Evolutionary conservation across 2,329 filamentous ascomycete genomes (phyloP).

Genomic region (Daldinia sp.): DNA sequence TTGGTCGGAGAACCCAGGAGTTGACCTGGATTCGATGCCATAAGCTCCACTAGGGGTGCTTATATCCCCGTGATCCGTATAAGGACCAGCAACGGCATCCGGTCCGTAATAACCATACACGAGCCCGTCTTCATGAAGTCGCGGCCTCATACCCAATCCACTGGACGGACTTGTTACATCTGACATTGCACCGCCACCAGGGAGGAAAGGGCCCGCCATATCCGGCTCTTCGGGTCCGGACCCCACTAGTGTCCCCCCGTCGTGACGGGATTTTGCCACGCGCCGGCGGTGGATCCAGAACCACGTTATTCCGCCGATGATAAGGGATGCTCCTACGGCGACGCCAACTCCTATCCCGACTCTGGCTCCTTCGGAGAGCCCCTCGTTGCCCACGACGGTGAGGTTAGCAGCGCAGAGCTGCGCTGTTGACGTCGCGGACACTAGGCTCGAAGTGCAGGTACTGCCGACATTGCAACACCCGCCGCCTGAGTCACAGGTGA

Average conservation of each 20-base stretch:
- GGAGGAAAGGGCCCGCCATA: slow-evolving; percentile 29
- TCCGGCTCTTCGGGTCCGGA: slow-evolving; percentile 15
- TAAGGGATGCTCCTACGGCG: slow-evolving; percentile 57
- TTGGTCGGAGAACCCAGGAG: slow-evolving; percentile 50
- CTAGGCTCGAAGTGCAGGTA: slow-evolving; percentile 46
- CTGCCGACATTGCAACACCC: slow-evolving; percentile 64
- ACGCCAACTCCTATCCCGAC: slow-evolving; percentile 69
- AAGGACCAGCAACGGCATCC: slow-evolving; percentile 60
- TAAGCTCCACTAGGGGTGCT: slow-evolving; percentile 17
- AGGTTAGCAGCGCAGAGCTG: slow-evolving; percentile 52
- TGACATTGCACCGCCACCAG: slow-evolving; percentile 50
- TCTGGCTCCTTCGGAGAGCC: slow-evolving; percentile 63
- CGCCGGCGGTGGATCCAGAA: slow-evolving; percentile 59
- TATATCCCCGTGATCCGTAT: slow-evolving; percentile 53
- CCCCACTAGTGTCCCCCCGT: slow-evolving; percentile 10
- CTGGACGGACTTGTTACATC: slow-evolving; percentile 49
- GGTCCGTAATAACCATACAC: slow-evolving; percentile 61
- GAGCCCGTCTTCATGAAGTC: slow-evolving; percentile 47
- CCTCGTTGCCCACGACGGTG: slow-evolving; percentile 41
- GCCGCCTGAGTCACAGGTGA: slow-evolving; percentile 58
- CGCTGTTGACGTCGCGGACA: slow-evolving; percentile 56
- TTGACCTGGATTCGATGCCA: slow-evolving; percentile 48
- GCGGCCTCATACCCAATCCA: slow-evolving; percentile 45
- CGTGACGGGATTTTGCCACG: slow-evolving; percentile 25
- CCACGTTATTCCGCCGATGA: slow-evolving; percentile 61